Evolutionary conservation across 2,329 filamentous ascomycete species (phyloP).

Genomic region (Septoria petroselini): DNA sequence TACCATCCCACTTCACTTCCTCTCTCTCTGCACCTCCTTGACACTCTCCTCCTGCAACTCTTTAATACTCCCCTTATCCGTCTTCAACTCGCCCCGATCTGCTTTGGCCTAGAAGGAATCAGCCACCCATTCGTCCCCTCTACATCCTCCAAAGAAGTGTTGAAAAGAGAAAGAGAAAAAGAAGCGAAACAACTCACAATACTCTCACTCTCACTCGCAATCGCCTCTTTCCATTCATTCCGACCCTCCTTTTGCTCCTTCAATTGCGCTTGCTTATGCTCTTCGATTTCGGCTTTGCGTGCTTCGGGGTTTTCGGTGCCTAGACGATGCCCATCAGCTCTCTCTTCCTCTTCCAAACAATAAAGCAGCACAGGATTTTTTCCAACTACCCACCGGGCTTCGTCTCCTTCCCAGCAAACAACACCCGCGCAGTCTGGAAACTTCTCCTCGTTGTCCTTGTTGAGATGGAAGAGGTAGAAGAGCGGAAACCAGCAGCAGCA

Average conservation of each 20-base stretch:
- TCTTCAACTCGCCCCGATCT: constrained; percentile 36
- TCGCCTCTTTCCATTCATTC: constrained; percentile 71
- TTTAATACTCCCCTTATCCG: constrained; percentile 33
- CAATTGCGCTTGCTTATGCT: constrained; percentile 61
- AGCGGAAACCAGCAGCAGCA: no score
- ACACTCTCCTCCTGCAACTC: constrained; percentile 39
- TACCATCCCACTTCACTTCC: no score
- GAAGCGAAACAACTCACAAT: constrained; percentile 51
- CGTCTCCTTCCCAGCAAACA: constrained; percentile 45
- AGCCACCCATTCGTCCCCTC: no score
- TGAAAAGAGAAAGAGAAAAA: no score
- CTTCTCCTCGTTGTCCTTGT: no score
- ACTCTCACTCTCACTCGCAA: constrained; percentile 77
- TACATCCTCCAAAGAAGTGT: no score
- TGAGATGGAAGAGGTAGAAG: constrained; percentile 14
- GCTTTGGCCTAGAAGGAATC: constrained; percentile 38
- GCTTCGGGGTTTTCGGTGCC: constrained; percentile 35
- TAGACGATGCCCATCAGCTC: no score
- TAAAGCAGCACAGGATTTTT: no score
- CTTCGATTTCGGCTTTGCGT: constrained; percentile 46
- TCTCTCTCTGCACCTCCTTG: constrained; percentile 33
- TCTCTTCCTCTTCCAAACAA: no score
- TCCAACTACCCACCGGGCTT: constrained; percentile 44
- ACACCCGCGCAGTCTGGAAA: constrained; percentile 40
- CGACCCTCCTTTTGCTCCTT: constrained; percentile 55